These are phyloP conservation scores for Taiwanofungus camphoratus DNA, from an alignment of 1,284 basidiomycete genomes.

Conservation along the genomic window DNA sequence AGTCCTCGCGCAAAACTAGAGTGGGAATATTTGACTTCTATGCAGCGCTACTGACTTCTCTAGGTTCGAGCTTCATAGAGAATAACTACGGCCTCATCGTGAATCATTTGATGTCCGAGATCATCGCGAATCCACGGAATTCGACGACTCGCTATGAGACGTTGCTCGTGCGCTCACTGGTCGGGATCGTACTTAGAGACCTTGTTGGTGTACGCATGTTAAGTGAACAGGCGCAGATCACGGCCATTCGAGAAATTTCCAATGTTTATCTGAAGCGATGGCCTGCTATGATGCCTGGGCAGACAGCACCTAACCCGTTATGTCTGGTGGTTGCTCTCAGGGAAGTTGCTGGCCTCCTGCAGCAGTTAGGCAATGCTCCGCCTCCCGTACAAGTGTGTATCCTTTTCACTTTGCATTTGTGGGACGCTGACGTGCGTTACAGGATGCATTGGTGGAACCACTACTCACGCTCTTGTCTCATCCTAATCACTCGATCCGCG, in stretches of 20 bases:
- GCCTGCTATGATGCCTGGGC: constrained; percentile 89
- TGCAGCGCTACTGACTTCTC: constrained; percentile 66
- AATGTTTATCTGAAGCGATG: constrained; percentile 82
- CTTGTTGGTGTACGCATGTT: constrained; percentile 86
- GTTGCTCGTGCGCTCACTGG: constrained; percentile 67
- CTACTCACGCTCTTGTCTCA: constrained; percentile 83
- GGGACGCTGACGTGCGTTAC: constrained; percentile 1
- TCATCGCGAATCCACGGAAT: constrained; percentile 56
- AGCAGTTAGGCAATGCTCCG: constrained; percentile 89
- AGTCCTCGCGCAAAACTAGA: constrained; percentile 63
- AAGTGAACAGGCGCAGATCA: constrained; percentile 89
- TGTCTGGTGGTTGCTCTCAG: constrained; percentile 75
- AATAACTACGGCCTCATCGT: constrained; percentile 78
- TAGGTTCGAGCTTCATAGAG: constrained; percentile 81
- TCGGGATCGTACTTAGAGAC: constrained; percentile 77
- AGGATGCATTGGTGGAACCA: constrained; percentile 86
- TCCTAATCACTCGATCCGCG: constrained; percentile 81
- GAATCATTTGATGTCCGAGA: constrained; percentile 74
- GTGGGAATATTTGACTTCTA: constrained; percentile 92
- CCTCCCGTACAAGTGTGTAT: constrained; percentile 70
- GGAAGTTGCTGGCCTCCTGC: constrained; percentile 82
- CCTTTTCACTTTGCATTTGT: constrained; percentile 3
- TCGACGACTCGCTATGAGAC: constrained; percentile 66
- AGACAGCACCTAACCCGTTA: constrained; percentile 64
- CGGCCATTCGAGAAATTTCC: constrained; percentile 84